Evolutionary conservation across 495 filamentous ascomycete species (phyloP).

Genomic region (Xylaria castorea): DNA sequence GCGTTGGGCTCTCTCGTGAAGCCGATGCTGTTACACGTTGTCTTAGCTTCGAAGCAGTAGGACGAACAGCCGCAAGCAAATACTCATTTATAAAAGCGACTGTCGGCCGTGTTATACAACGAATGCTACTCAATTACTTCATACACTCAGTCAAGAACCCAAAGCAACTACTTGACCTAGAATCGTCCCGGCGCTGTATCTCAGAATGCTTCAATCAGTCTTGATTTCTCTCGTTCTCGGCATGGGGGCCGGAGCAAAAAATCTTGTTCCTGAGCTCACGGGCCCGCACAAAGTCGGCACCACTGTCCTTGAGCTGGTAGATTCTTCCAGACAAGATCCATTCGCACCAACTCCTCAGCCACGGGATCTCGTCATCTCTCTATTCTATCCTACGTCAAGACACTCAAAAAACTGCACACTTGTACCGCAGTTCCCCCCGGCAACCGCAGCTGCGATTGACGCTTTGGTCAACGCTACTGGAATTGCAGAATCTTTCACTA

Average conservation of each 20-base stretch:
- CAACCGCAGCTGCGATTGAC: constrained; percentile 27
- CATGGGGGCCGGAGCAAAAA: neutral
- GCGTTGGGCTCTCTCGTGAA: neutral
- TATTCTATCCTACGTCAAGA: constrained; percentile 43
- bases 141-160: neutral
- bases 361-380: constrained; percentile 45
- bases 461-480: neutral
- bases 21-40: neutral
- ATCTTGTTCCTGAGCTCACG: constrained; percentile 23
- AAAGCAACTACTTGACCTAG: neutral
- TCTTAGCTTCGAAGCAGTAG: neutral
- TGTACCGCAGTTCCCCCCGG: constrained; percentile 35
- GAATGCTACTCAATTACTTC: neutral
- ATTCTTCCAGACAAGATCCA: constrained; percentile 42
- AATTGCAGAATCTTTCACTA: constrained; percentile 24
- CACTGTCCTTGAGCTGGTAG: constrained; percentile 40
- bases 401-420: constrained; percentile 28
- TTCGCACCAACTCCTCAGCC: constrained; percentile 39
- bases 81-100: constrained; percentile 1
- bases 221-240: constrained; percentile 19
- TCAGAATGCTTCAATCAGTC: constrained; percentile 21
- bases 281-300: constrained; percentile 27
- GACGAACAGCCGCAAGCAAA: neutral
- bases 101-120: neutral
- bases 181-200: neutral